Base-by-base conservation (phyloP, 768 basidiomycete species). In the Boletus insuetus region DNA sequence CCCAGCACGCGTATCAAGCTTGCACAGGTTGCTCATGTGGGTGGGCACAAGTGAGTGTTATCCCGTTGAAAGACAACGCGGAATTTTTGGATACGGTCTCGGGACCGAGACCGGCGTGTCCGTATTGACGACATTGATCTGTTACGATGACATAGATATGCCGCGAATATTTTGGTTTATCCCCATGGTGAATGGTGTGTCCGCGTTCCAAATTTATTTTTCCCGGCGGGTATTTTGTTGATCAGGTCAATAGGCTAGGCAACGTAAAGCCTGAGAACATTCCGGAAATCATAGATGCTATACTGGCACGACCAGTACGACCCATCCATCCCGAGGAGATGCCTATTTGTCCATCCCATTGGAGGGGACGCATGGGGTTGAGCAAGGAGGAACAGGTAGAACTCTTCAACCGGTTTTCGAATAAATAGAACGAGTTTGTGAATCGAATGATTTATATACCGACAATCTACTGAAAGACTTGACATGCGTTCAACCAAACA, bases 11-110 rank as follows among this genome's bases (percentile, higher is more conserved):
- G 57, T 61, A 76, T 77, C 22, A 67, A 67, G 42, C 73, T 92
- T 2, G 82, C 82, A 4, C 83, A 90, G 58, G 80, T 86, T 7
- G 87, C 80, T 3, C 91, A 94, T 69, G 84, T 94, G 48, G 91
- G 92, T 1, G 90, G 90, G 24, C 91, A 94, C 71, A 79, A 89
- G 91, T 89, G 64, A 66, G 85, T 77, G 9, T 14, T 20, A 50
- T 26, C 24, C 42, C 34, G 24, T 41, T 19, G 41, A 32, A 26
- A 26, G 8, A 26, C 26, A 8, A 26, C 8, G 8, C 8, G 26
- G 26, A 1, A 1, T 29, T 29, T 29, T 29, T 29, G 26, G 26
- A 29, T 29, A 9, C 38, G 13, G 12, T 1, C 11, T 55, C 10
- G 37, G 19, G 22, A 39, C 16, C 42, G 29, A 9, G 22, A 17